Conservation (phyloP, 2,329 filamentous ascomycete species). For the Chalaropsis ovoidea region DNA sequence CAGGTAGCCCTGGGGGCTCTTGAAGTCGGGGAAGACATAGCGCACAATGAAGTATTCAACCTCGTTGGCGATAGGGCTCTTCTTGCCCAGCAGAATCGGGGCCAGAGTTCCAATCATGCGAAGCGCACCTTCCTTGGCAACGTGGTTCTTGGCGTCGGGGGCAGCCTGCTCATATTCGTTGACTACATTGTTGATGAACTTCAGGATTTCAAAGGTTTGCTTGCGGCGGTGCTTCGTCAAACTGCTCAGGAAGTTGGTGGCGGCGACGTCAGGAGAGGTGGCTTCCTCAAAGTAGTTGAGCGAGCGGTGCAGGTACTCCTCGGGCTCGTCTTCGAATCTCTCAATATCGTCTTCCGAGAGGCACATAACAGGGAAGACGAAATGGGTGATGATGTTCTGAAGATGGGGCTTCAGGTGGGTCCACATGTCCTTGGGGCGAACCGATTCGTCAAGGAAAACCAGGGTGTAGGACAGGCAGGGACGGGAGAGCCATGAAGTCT, state of each 20-base stretch:
- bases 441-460: slow-evolving; percentile 91
- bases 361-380: slow-evolving; percentile 91
- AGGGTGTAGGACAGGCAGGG: slow-evolving; percentile 88
- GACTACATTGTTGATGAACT: slow-evolving; percentile 90
- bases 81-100: slow-evolving; percentile 90
- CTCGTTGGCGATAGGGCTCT: slow-evolving; percentile 93
- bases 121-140: slow-evolving; percentile 91
- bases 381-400: slow-evolving; percentile 83
- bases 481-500: slow-evolving; percentile 88
- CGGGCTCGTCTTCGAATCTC: slow-evolving; percentile 85
- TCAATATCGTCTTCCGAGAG: slow-evolving; percentile 86
- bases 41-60: slow-evolving; percentile 98
- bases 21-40: slow-evolving; percentile 97
- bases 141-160: slow-evolving; percentile 81
- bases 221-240: slow-evolving; percentile 90
- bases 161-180: slow-evolving; percentile 80
- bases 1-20: slow-evolving; percentile 81
- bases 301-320: slow-evolving; percentile 94
- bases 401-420: slow-evolving; percentile 84
- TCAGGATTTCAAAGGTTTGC: slow-evolving; percentile 88
- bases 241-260: slow-evolving; percentile 91
- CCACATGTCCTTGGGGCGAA: slow-evolving; percentile 97
- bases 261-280: slow-evolving; percentile 86
- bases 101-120: slow-evolving; percentile 95
- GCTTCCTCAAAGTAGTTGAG: slow-evolving; percentile 97